These are phyloP conservation scores for Collybia sp. DNA, from an alignment of 768 basidiomycete species.

Conservation along the genomic window DNA sequence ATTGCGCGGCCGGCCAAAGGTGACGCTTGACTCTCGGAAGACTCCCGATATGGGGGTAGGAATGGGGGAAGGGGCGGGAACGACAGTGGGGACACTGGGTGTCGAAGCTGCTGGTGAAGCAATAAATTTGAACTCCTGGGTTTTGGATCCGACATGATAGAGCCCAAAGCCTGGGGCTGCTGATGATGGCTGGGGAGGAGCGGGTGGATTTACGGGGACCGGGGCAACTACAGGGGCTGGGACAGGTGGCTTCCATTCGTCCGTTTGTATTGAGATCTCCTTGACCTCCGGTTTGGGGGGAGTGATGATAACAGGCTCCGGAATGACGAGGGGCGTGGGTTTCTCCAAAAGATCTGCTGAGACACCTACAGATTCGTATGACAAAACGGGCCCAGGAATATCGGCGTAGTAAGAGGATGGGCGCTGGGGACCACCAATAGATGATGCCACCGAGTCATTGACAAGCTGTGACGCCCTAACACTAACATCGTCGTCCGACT, in stretches of 20 bases:
- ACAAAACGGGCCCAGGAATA: conserved; percentile 20
- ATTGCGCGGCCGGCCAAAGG: conserved; percentile 47
- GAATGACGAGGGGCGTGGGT: conserved; percentile 7
- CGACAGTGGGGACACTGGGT: conserved; percentile 24
- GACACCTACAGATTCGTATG: conserved; percentile 50
- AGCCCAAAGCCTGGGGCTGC: conserved; percentile 29
- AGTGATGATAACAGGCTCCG: conserved; percentile 14
- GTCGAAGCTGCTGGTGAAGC: conserved; percentile 37
- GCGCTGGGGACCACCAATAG: conserved; percentile 15
- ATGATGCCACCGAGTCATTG: conserved; percentile 24
- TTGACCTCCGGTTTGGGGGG: conserved; percentile 59
- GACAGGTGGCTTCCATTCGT: conserved; percentile 53
- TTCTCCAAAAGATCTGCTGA: conserved; percentile 31
- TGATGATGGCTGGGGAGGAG: conserved; percentile 21
- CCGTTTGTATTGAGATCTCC: conserved; percentile 81
- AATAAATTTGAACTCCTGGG: conserved; percentile 65
- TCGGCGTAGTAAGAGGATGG: conserved; percentile 30
- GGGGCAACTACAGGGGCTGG: conserved; percentile 28
- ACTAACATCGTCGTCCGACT: conserved; percentile 64
- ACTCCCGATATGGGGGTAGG: conserved; percentile 31
- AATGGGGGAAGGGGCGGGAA: conserved; percentile 27
- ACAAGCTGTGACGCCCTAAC: conserved; percentile 58
- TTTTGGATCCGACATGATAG: conserved; percentile 50
- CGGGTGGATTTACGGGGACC: conserved; percentile 21
- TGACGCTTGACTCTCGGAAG: conserved; percentile 48